Conservation (phyloP, 169 alveolate species). For the Cystoisospora suis region DNA sequence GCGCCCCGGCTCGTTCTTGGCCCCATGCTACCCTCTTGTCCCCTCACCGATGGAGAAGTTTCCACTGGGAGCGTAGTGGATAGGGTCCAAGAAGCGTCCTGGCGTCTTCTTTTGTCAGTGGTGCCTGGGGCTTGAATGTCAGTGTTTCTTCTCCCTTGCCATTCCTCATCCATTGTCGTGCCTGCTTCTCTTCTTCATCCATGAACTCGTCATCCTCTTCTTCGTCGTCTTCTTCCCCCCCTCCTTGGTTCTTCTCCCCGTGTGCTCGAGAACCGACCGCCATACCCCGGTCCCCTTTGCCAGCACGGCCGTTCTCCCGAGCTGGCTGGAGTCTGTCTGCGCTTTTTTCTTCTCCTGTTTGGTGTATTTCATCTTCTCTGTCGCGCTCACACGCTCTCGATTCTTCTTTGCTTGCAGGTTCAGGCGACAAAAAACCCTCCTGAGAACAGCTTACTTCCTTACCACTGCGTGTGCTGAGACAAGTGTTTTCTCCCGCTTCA, state of each 20-base stretch:
- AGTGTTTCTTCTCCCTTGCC: slow-evolving; percentile 1
- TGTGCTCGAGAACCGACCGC: neutral
- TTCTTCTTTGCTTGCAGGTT: neutral
- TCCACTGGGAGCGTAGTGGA: slow-evolving; percentile 22
- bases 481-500: neutral
- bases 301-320: neutral
- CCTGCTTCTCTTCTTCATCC: neutral
- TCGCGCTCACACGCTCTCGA: neutral
- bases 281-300: neutral
- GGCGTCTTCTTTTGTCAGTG: neutral
- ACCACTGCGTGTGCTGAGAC: too few relatives aligned
- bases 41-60: slow-evolving; percentile 14
- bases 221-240: neutral
- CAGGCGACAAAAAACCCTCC: too few relatives aligned
- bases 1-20: too few relatives aligned
- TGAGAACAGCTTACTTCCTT: neutral
- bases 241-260: neutral
- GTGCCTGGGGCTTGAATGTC: neutral
- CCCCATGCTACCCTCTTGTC: too few relatives aligned
- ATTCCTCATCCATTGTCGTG: neutral
- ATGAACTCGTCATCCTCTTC: neutral
- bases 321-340: neutral
- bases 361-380: neutral
- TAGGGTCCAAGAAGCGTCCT: neutral
- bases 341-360: neutral